Conservation (phyloP, 371 early-diverging fungal species). For the Funneliformis caledonium region DNA sequence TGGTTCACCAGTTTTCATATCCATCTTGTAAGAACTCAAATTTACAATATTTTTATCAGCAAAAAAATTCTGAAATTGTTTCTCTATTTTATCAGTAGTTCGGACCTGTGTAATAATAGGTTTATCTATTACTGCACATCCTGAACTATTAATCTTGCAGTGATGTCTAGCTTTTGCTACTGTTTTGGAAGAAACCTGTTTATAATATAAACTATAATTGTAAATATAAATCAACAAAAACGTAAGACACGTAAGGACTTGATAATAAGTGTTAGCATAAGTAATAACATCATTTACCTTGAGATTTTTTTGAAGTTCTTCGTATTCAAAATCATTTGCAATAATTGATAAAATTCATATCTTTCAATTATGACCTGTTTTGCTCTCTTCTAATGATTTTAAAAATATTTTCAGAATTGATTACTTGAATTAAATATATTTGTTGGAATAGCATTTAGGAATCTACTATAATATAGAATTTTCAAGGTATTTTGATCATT, state of each 20-base stretch:
- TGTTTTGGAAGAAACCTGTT: slow-evolving; percentile 16
- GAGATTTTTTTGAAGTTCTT: background rate
- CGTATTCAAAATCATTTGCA: slow-evolving; percentile 12
- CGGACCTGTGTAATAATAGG: slow-evolving; percentile 7
- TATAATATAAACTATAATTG: no score
- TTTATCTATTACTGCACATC: background rate
- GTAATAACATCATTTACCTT: background rate
- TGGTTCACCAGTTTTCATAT: background rate
- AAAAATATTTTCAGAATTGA: slow-evolving; percentile 16
- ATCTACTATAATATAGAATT: background rate
- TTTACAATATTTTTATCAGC: slow-evolving; percentile 2
- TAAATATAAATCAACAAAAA: no score
- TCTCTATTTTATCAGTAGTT: background rate
- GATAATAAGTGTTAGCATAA: no score
- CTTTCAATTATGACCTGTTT: background rate
- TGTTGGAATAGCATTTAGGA: background rate
- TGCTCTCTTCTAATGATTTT: slow-evolving; percentile 6
- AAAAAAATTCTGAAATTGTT: background rate
- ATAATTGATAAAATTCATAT: slow-evolving; percentile 10
- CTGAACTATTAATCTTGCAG: background rate
- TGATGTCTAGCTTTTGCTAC: background rate
- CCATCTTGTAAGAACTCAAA: slow-evolving; percentile 5
- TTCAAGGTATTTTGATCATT: slow-evolving; percentile 5
- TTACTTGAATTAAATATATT: background rate
- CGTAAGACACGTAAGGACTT: no score